Evolutionary conservation across 306 rosid species (phyloP), one percentile per base, ranked within the genome.

Genomic region (Inga leiocalycina): DNA sequence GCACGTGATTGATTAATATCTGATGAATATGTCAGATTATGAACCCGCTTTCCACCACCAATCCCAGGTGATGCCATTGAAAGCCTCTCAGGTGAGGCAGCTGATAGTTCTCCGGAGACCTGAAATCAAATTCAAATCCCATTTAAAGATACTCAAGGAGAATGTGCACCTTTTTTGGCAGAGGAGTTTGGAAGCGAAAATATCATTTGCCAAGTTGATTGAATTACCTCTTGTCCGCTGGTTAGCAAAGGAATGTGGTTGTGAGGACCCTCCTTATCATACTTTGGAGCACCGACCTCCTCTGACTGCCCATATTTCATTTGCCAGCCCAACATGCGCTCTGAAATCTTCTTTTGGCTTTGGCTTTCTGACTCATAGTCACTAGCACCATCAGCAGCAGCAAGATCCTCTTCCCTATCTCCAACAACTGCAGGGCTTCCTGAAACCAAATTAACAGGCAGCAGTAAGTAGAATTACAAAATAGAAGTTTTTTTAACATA

Each of bases 71-170:
- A 92, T 71, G 99, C 91, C 99, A 96, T 89, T 9, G 92, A 94
- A 75, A 89, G 86, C 79, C 90, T 91, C 88, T 92, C 98, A 11
- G 99, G 97, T 48, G 98, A 96, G 78, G 99, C 97, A 2, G 97
- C 97, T 74, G 99, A 96, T 71, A 96, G 62, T 81, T 96, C 99
- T 84, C 99, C 99, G 48, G 97, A 96, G 49, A 91, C 94, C 98
- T 96, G 82, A 80, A 76, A 80, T 78, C 54, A 61, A 74, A 83
- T 30, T 77, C 45, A 52, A 35, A 73, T 69, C 73, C 72, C 62
- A 19, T 41, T 10, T 8, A 61, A 16, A 43, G 66, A 82, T 52
- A 15, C 4, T 44, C 67, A 54, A 84, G 46, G 67, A 64, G 74
- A 34, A 39, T 13, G 74, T 65, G n/a, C 34, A 73, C n/a, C 24